Evolutionary conservation across 176 grass and related monocot species (phyloP), one percentile per base, ranked within the genome.

Genomic region (Triticum timopheevii): DNA sequence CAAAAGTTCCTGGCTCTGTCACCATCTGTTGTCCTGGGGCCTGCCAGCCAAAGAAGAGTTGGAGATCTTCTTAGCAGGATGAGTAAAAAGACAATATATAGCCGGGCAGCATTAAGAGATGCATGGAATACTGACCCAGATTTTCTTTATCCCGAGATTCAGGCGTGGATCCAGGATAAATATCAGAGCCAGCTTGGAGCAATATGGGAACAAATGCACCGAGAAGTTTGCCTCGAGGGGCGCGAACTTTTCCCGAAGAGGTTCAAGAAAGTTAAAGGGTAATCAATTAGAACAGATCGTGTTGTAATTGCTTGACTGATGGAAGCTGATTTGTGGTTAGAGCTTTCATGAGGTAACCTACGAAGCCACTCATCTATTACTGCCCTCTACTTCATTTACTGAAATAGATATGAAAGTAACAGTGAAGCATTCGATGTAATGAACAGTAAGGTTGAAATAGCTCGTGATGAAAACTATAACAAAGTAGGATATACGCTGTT

Each of bases 161-260:
- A 80, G 72, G 31, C 7, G 1, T 94, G 93, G 90, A 78, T 88
- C 75, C 93, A 90, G 81, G 82, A 83, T 81, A 85, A 34, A 79
- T 92, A 90, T 80, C 87, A 88, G 64, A 33, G 80, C 45, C 82
- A 78, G 4, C 85, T 92, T 81, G 78, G 54, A 16, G 20, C 75
- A 52, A 82, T 86, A 33, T 94, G 90, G 93, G 82, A 90, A 74
- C 82, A 79, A 76, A 92, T 94, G 93, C 93, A 92, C 19, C 50
- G 63, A 76, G 82, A 94, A 52, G 90, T 86, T 83, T 47, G 28
- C 58, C 87, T 87, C 10, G 85, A 92, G 68, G 87, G 85, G 8
- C 50, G 33, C 31, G 79, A 94, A 34, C 90, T 94, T 87, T 94
- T 88, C 58, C 85, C 85, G 23, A 94, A 92, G 79, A 86, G 85